Conservation (phyloP, 176 grass and related monocot genomes). For the Cenchrus fungigraminus region DNA sequence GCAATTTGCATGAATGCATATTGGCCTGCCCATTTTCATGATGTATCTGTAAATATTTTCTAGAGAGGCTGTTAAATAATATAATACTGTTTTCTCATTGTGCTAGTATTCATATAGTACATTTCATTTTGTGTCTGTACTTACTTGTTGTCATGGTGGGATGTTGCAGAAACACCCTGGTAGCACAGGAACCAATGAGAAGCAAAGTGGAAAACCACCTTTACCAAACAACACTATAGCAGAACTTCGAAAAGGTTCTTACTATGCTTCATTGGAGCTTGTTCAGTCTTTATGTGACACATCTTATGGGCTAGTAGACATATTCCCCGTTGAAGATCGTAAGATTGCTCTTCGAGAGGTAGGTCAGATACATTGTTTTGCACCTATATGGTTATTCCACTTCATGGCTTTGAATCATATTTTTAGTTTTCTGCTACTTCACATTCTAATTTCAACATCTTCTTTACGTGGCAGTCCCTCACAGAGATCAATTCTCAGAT, state of each 20-base stretch:
- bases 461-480: slow-evolving; percentile 64
- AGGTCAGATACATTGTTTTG: slow-evolving; percentile 29
- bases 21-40: background rate
- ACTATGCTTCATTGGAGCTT: slow-evolving; percentile 96
- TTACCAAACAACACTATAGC: slow-evolving; percentile 80
- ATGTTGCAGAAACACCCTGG: slow-evolving; percentile 70
- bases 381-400: slow-evolving; percentile 17
- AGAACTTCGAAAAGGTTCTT: slow-evolving; percentile 88
- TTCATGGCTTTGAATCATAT: slow-evolving; percentile 4
- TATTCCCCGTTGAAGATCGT: slow-evolving; percentile 96
- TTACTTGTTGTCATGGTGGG: slow-evolving; percentile 14
- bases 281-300: slow-evolving; percentile 94
- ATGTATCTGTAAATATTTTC: slow-evolving; percentile 5
- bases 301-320: slow-evolving; percentile 94
- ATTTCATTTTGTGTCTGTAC: slow-evolving; percentile 12
- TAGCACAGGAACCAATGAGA: slow-evolving; percentile 63
- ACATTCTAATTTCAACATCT: slow-evolving; percentile 33
- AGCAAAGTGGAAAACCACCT: slow-evolving; percentile 83
- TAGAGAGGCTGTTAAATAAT: background rate
- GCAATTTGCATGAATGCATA: background rate
- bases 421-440: slow-evolving; percentile 3
- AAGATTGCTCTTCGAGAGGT: slow-evolving; percentile 95
- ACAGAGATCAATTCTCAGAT: slow-evolving; percentile 88
- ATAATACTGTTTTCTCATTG: background rate
- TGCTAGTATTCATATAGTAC: slow-evolving; percentile 34